These are phyloP conservation scores for Papilionanthe hybrid DNA, from an alignment of 116 monocot genomes.

Conservation along the genomic window DNA sequence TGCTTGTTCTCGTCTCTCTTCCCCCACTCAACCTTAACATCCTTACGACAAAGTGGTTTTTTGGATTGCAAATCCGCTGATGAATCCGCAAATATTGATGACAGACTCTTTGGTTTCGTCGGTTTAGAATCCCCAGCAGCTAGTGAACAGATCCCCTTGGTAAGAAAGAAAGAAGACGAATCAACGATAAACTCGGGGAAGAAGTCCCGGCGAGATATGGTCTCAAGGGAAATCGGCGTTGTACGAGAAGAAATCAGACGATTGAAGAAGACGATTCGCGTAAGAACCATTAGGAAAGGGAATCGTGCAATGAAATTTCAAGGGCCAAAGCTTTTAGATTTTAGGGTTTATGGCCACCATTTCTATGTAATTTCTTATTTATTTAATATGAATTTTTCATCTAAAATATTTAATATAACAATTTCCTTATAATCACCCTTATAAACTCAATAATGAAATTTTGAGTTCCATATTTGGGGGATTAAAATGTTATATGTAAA, in stretches of 20 bases:
- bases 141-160: background rate
- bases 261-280: background rate
- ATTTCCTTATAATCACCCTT: no score
- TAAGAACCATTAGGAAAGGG: background rate
- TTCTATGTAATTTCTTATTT: no score
- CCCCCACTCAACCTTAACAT: background rate
- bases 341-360: no score
- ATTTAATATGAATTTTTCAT: no score
- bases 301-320: background rate
- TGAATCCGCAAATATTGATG: conserved; percentile 1
- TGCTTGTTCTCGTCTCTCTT: conserved; percentile 3
- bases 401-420: no score
- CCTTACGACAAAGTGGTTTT: no score
- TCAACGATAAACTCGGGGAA: background rate
- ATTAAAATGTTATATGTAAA: no score
- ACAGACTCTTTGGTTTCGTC: conserved; percentile 7
- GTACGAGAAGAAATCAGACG: background rate
- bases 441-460: no score
- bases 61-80: background rate
- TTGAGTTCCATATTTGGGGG: no score
- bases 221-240: background rate
- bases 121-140: background rate
- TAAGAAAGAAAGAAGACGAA: background rate
- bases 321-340: background rate
- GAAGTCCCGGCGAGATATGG: background rate